These are phyloP conservation scores for Phytophthora constricta DNA, from an alignment of 352 stramenopile species.

Conservation along the genomic window DNA sequence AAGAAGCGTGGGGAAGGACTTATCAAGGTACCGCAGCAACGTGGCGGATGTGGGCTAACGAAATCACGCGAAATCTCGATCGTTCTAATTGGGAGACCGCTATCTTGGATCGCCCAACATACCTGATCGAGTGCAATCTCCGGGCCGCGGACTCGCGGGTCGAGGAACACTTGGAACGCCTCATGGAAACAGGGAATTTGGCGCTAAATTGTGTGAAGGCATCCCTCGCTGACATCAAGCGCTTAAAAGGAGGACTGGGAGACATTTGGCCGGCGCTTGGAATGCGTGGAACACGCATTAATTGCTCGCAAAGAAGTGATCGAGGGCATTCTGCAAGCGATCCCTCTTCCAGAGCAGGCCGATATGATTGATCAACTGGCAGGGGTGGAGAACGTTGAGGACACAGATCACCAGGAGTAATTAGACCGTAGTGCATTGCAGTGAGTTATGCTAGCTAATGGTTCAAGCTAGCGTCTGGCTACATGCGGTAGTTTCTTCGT, in stretches of 20 bases:
- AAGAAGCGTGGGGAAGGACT: constrained; percentile 1
- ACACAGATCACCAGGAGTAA: background rate
- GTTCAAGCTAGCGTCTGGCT: no score
- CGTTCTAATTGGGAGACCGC: constrained; percentile 2
- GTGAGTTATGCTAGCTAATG: no score
- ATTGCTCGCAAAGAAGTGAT: background rate
- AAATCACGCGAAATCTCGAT: constrained; percentile 4
- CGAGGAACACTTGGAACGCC: background rate
- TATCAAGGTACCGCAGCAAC: background rate
- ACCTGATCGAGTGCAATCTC: background rate
- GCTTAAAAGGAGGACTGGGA: background rate
- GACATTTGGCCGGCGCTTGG: background rate
- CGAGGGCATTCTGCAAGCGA: background rate
- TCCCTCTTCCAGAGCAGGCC: background rate
- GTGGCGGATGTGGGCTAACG: constrained; percentile 9
- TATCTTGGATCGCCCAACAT: background rate
- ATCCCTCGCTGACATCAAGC: background rate
- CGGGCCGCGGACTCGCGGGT: background rate
- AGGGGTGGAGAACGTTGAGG: background rate
- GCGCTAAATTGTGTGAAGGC: background rate
- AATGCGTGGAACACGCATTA: background rate
- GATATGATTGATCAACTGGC: background rate
- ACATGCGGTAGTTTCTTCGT: no score
- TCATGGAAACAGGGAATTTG: background rate
- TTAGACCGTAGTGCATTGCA: background rate